Conservation (phyloP, 441 rosid genomes). For the Hypseocharis bilobata region DNA sequence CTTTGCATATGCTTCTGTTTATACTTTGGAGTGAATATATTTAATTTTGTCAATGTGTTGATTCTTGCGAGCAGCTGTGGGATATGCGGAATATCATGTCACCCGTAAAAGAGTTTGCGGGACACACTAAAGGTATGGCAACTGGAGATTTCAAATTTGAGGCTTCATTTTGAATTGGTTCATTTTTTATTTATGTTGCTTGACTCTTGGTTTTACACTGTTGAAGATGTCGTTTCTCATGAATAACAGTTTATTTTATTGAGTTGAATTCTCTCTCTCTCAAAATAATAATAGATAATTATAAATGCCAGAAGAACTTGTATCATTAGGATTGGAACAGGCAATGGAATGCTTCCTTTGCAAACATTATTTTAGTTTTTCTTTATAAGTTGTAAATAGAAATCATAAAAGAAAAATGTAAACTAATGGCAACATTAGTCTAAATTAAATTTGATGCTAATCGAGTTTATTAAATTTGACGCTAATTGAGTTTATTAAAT, state of each 20-base stretch:
- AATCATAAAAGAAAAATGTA: no score
- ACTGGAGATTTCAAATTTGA: not conserved
- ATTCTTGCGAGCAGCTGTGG: conserved; percentile 67
- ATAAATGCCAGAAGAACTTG: not conserved
- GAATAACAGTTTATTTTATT: not conserved
- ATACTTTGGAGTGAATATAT: not conserved
- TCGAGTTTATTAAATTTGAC: not conserved
- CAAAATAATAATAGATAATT: not conserved
- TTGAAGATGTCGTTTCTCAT: not conserved
- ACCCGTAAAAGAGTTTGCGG: conserved; percentile 77
- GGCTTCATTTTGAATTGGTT: not conserved
- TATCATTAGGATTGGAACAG: no score
- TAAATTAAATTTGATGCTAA: not conserved
- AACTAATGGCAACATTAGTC: no score
- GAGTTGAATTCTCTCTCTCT: not conserved
- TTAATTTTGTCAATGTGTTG: conserved; percentile 8
- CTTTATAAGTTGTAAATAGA: no score
- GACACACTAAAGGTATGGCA: conserved; percentile 75
- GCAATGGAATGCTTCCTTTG: no score
- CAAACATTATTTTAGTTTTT: no score
- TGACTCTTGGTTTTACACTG: not conserved
- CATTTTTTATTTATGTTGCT: not conserved
- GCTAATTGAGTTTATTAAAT: not conserved
- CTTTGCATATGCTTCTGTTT: conserved; percentile 16
- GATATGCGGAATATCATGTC: conserved; percentile 86